phyloP scores from a whole-genome alignment of 805 yeast species.

The Pichia thaimueangensis region DNA sequence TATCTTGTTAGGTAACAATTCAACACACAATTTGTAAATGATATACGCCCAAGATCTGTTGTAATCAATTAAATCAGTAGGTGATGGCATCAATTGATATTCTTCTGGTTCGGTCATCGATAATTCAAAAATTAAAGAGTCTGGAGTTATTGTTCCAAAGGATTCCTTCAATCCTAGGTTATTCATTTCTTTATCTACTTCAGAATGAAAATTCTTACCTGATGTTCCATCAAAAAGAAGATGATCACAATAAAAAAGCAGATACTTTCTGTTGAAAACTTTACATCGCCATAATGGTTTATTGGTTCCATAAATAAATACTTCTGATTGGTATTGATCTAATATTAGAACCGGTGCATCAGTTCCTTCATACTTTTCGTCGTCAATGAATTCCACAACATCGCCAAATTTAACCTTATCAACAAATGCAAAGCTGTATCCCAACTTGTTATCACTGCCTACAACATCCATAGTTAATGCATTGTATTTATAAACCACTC shows the following conservation, averaged over 20 bases:
- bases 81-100: constrained; percentile 2
- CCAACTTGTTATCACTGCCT: background rate
- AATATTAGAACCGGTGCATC: background rate
- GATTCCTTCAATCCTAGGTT: background rate
- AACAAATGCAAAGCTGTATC: background rate
- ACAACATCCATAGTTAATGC: background rate
- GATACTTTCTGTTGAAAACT: constrained; percentile 1
- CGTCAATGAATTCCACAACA: constrained; percentile 16
- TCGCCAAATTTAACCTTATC: constrained; percentile 10
- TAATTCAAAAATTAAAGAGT: constrained; percentile 5
- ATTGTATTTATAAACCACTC: constrained; percentile 10
- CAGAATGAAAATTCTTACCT: constrained; percentile 28
- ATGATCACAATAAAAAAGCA: constrained; percentile 26
- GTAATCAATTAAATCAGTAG: constrained; percentile 1
- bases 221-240: constrained; percentile 31
- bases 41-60: constrained; percentile 2
- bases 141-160: background rate
- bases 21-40: background rate
- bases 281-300: constrained; percentile 21
- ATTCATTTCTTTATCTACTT: constrained; percentile 14
- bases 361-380: background rate
- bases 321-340: background rate
- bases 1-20: constrained; percentile 11
- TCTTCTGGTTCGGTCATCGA: background rate
- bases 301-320: background rate